Percentiles rank a stretch among this genome's conserved stretches.
Evolutionary conservation across 1,284 basidiomycete genomes (phyloP).

Genomic region (Mycena citricolor): DNA sequence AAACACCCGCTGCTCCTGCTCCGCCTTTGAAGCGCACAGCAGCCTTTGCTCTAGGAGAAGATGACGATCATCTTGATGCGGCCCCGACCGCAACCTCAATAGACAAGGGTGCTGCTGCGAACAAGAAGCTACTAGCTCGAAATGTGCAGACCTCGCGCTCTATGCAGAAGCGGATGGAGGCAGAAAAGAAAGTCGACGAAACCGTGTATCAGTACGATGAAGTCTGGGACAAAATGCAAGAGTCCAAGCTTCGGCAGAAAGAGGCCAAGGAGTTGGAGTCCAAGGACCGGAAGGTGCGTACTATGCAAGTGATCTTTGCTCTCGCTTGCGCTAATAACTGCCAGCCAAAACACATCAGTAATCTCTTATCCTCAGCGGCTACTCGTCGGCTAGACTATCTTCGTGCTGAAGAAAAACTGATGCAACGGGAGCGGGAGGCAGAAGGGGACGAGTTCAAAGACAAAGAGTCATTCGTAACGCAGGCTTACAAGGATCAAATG

Average conservation of each 20-base stretch:
- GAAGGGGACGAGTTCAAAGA: conserved; percentile 95
- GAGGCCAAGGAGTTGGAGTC: conserved; percentile 71
- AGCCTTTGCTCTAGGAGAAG: conserved; percentile 59
- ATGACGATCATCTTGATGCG: conserved; percentile 59
- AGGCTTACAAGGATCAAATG: conserved; percentile 97
- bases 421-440: conserved; percentile 87
- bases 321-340: conserved; percentile 12
- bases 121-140: conserved; percentile 57
- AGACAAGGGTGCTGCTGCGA: conserved; percentile 40
- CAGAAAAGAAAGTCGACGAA: conserved; percentile 77
- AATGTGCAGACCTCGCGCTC: conserved; percentile 59
- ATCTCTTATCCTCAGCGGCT: conserved; percentile 80
- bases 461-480: conserved; percentile 96
- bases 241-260: conserved; percentile 74
- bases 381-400: conserved; percentile 87
- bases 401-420: conserved; percentile 98
- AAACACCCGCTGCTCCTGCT: conserved; percentile 45
- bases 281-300: conserved; percentile 71
- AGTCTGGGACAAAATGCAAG: conserved; percentile 95
- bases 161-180: conserved; percentile 65
- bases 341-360: conserved; percentile 92
- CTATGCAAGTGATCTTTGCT: background rate
- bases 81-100: conserved; percentile 39
- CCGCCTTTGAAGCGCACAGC: conserved; percentile 61
- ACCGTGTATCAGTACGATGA: conserved; percentile 96